phyloP scores from a whole-genome alignment of 2,329 filamentous ascomycete genomes.

The Penicillium italicum region DNA sequence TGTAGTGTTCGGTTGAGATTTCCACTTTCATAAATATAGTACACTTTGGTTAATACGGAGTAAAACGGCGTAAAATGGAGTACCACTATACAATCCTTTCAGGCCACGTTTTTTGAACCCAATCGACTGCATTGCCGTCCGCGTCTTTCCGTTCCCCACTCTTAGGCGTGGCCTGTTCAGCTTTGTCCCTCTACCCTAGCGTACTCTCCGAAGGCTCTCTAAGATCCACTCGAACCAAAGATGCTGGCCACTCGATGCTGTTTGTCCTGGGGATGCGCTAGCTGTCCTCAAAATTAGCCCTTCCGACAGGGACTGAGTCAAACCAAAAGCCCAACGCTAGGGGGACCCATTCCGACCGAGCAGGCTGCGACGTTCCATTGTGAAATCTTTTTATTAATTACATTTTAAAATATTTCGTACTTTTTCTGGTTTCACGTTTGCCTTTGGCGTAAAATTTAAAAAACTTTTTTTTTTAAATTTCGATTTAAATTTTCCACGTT shows the following conservation, averaged over 20 bases:
- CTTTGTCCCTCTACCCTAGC: slow-evolving; percentile 5
- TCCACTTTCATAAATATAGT: not conserved
- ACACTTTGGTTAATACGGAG: not conserved
- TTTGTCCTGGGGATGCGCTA: slow-evolving; percentile 23
- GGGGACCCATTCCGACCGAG: slow-evolving; percentile 17
- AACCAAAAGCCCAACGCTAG: slow-evolving; percentile 9
- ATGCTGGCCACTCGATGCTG: slow-evolving; percentile 23
- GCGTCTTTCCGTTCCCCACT: slow-evolving; percentile 35
- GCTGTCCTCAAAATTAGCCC: slow-evolving; percentile 15
- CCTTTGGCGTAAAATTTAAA: not conserved
- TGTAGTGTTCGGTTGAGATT: not conserved
- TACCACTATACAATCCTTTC: slow-evolving; percentile 3
- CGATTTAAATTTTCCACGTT: not conserved
- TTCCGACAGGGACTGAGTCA: slow-evolving; percentile 21
- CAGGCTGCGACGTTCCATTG: slow-evolving; percentile 13
- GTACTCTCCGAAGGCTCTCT: slow-evolving; percentile 1
- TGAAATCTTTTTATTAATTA: not conserved
- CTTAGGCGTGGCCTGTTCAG: slow-evolving; percentile 19
- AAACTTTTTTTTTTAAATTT: not conserved
- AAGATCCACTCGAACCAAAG: slow-evolving; percentile 18
- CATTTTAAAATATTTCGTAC: not conserved
- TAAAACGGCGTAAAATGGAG: slow-evolving; percentile 1
- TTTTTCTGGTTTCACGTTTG: not conserved
- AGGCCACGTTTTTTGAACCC: slow-evolving; percentile 23
- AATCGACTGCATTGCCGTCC: slow-evolving; percentile 37